These are phyloP conservation scores for Globisporangium uncinulatum DNA, from an alignment of 352 stramenopile genomes.

Conservation along the genomic window DNA sequence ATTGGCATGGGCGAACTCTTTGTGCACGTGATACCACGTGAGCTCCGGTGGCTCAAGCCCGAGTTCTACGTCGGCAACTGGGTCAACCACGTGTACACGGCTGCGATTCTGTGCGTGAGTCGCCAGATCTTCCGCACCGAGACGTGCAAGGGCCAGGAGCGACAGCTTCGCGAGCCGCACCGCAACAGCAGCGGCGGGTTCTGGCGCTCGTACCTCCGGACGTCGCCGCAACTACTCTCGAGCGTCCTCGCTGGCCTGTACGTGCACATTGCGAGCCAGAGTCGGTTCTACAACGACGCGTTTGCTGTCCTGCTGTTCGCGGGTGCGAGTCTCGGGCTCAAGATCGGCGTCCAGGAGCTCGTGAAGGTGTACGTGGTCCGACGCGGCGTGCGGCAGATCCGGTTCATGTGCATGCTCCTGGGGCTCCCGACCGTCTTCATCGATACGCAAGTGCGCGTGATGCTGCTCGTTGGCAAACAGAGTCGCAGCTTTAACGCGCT, in stretches of 20 bases:
- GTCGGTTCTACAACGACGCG: background rate
- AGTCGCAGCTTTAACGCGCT: conserved; percentile 14
- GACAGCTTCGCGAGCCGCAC: conserved; percentile 1
- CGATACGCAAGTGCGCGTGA: conserved; percentile 33
- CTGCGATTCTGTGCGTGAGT: conserved; percentile 12
- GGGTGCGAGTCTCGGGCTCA: background rate
- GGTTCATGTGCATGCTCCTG: conserved; percentile 30
- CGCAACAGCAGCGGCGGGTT: background rate
- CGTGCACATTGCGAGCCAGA: conserved; percentile 4
- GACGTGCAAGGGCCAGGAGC: conserved; percentile 11
- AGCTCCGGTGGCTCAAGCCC: conserved; percentile 9
- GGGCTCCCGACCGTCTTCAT: conserved; percentile 35
- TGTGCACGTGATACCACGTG: no score
- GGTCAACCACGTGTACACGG: conserved; percentile 17
- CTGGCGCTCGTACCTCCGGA: conserved; percentile 5
- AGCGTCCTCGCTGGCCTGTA: background rate
- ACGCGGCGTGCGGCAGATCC: conserved; percentile 21
- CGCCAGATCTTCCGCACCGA: conserved; percentile 20
- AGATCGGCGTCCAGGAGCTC: conserved; percentile 18
- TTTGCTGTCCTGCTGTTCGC: background rate
- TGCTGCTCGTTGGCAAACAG: conserved; percentile 20
- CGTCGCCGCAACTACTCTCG: background rate
- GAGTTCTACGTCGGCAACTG: conserved; percentile 25
- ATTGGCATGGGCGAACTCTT: background rate
- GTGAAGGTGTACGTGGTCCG: conserved; percentile 22